A percentile compares a stretch with the other conserved stretches of the same genome.
Conservation (phyloP, 768 basidiomycete species). For the Leccinum pellstonianum region DNA sequence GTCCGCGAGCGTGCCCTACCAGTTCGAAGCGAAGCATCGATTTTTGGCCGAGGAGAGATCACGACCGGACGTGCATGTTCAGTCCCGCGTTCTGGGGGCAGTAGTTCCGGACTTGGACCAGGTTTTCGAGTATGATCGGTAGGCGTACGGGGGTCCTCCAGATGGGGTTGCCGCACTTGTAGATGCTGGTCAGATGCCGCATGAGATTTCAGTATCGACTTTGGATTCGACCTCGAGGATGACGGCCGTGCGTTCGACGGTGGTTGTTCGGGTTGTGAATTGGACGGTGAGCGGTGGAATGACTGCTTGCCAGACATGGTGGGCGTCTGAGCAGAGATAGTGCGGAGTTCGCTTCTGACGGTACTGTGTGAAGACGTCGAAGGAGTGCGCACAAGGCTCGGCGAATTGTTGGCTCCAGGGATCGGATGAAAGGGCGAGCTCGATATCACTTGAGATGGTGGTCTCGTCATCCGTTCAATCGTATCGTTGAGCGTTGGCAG, state of each 20-base stretch:
- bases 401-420: slow-evolving; percentile 1
- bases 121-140: slow-evolving; percentile 15
- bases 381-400: slow-evolving; percentile 15
- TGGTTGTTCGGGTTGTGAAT: slow-evolving; percentile 16
- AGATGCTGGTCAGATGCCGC: slow-evolving; percentile 18
- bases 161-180: slow-evolving; percentile 10
- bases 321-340: neutral
- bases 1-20: slow-evolving; percentile 32
- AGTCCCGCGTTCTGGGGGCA: neutral
- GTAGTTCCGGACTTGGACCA: slow-evolving; percentile 9
- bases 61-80: slow-evolving; percentile 11
- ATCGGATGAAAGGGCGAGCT: slow-evolving; percentile 9
- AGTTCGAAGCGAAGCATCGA: slow-evolving; percentile 15
- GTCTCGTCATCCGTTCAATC: slow-evolving; percentile 68
- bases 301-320: slow-evolving; percentile 5
- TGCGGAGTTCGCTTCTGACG: slow-evolving; percentile 1
- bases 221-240: slow-evolving; percentile 33
- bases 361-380: slow-evolving; percentile 22
- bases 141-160: slow-evolving; percentile 9
- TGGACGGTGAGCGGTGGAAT: slow-evolving; percentile 11
- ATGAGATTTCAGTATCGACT: slow-evolving; percentile 31
- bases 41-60: slow-evolving; percentile 9
- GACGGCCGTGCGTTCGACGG: slow-evolving; percentile 9
- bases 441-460: slow-evolving; percentile 36
- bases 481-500: slow-evolving; percentile 72